Evolutionary conservation across 1,139 yeast species (phyloP), one percentile per base, ranked within the genome.

Genomic region (Barnettozyma hawaiiensis): DNA sequence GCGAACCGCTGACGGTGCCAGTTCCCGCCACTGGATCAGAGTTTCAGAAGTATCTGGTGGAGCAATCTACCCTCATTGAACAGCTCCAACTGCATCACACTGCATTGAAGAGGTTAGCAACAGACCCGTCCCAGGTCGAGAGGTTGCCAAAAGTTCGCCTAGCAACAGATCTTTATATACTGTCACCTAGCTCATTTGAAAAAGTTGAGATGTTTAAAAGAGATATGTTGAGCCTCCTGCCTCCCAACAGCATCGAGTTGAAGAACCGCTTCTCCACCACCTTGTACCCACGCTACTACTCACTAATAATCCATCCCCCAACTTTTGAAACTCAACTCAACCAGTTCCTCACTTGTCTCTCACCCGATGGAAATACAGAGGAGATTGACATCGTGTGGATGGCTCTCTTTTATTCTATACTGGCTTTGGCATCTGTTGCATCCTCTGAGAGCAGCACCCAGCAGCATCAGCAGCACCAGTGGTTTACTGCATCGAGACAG

Each of bases 401-500:
- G 35, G 12, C 35, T 14, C n/a, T 32, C 11, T 21, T 32, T 16
- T 32, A 20, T 9, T 8, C 35, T 2, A 9, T 20, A 12, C 16
- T 32, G 2, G 23, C 35, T 18, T 12, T 32, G n/a, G 24, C 24
- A 18, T 32, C 35, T 31, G 33, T 18, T 31, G 21, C 14, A 12
- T 16, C 14, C 5, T 18, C 14, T 2, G n/a, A 31, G 7, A 6
- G n/a, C 14, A 4, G 14, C 10, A 10, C n/a, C 8, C 15, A 22
- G 16, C 12, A 12, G 18, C 18, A 35, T 1, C 5, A 35, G 33
- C 34, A 44, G 40, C 33, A 37, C 35, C 29, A 9, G 4, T 49
- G 49, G 52, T 48, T 51, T 27, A 35, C 39, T 24, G 47, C 51
- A 2, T 36, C 54, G 18, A 41, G 47, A 33, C 52, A 49, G 32